Base-by-base conservation (phyloP, 1,139 yeast species). In the Diutina scorzettiae region DNA sequence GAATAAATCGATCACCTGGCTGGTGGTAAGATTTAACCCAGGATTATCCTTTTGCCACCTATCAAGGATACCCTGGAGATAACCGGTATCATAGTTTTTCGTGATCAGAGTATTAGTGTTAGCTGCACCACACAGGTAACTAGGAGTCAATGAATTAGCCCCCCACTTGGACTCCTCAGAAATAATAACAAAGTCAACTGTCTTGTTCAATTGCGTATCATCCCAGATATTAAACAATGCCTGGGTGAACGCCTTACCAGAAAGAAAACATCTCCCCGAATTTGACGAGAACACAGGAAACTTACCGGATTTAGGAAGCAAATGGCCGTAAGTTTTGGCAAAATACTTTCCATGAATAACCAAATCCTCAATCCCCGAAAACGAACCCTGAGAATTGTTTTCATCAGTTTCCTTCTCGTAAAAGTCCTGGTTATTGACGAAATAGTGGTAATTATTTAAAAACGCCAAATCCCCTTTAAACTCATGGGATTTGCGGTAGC, bases 281-380 rank as follows among this genome's bases (percentile, higher is more conserved):
- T 54, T 61, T 17, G 65, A 51, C 8, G 66, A 52, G 50, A 64
- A 64, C 9, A 64, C 59, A 2, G 67, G 67, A 37, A 64, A 52
- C 7, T 49, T 45, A 2, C 49, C 37, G 11, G 46, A 43, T 7
- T 24, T 24, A 24, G 27, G 27, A 43, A 64, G 58, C 25, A 23
- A 20, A 4, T 56, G 48, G 16, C 54, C 55, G 50, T 64, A 64
- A 44, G 54, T 60, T 25, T 59, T 50, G 49, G 69, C 57, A 48
- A 64, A 64, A 6, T 51, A 45, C 39, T 60, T 55, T 31, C 69
- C 70, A 46, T 62, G 63, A 44, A 56, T 57, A 42, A 55, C 46
- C 8, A 66, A 67, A 49, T 60, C 52, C 19, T 57, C 48, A 33
- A 63, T 55, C 24, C 70, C 68, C 25, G 60, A 49, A 47, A 50